A percentile compares a stretch with the other conserved stretches of the same genome.
These are phyloP conservation scores for Cryptococcus jaspeensis DNA, from an alignment of 1,284 basidiomycete genomes.

Conservation along the genomic window DNA sequence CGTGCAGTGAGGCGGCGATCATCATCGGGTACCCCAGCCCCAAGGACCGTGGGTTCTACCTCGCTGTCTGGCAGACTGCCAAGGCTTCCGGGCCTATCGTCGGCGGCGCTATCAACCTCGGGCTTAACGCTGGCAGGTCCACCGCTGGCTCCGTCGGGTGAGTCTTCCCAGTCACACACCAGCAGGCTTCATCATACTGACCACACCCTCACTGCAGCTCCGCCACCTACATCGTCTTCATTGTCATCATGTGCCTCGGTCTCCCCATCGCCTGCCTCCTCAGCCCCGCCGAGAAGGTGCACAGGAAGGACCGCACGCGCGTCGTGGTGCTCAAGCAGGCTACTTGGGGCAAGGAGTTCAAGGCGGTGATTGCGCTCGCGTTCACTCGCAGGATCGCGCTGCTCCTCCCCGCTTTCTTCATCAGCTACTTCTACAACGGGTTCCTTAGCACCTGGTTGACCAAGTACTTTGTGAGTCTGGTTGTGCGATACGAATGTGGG, in stretches of 20 bases:
- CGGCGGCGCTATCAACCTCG: slow-evolving; percentile 43
- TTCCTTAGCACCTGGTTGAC: slow-evolving; percentile 34
- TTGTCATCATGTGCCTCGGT: slow-evolving; percentile 37
- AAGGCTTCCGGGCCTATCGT: slow-evolving; percentile 39
- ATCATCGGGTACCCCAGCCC: slow-evolving; percentile 37
- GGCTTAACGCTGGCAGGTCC: slow-evolving; percentile 28
- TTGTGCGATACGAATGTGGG: background rate
- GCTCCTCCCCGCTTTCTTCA: slow-evolving; percentile 32
- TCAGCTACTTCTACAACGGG: slow-evolving; percentile 34
- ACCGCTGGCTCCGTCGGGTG: slow-evolving; percentile 31
- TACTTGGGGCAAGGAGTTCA: slow-evolving; percentile 22
- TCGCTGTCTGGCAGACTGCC: slow-evolving; percentile 39
- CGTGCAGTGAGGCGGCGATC: slow-evolving; percentile 28
- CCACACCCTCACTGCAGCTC: slow-evolving; percentile 9
- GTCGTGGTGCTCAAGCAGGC: slow-evolving; percentile 19
- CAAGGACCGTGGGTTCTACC: slow-evolving; percentile 31
- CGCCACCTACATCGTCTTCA: slow-evolving; percentile 37
- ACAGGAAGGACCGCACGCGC: slow-evolving; percentile 27
- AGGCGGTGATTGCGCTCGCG: slow-evolving; percentile 24
- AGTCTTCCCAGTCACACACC: slow-evolving; percentile 1
- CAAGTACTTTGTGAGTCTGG: slow-evolving; percentile 28
- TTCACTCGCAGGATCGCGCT: slow-evolving; percentile 24
- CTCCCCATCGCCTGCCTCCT: slow-evolving; percentile 29
- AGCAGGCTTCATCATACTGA: background rate
- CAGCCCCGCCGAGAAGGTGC: slow-evolving; percentile 29